Evolutionary conservation across 495 filamentous ascomycete genomes (phyloP).

Genomic region (Saxispiralis lemnorum): DNA sequence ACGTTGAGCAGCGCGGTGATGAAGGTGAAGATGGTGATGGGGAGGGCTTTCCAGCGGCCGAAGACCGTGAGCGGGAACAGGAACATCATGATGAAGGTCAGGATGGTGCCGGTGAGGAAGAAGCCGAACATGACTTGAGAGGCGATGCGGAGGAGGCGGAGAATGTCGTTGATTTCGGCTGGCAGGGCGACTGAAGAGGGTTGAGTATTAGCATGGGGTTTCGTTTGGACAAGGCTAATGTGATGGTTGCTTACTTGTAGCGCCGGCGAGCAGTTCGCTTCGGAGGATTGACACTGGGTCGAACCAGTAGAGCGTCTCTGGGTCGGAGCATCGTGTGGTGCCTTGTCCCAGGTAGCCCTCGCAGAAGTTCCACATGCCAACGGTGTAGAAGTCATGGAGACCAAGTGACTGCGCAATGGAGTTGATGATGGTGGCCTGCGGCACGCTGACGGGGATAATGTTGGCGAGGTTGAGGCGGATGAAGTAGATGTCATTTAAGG

Average conservation of each 20-base stretch:
- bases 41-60: conserved; percentile 36
- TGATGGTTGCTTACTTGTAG: conserved; percentile 38
- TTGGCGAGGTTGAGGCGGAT: conserved; percentile 66
- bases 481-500: conserved; percentile 58
- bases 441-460: conserved; percentile 59
- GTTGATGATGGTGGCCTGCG: conserved; percentile 65
- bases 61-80: conserved; percentile 38
- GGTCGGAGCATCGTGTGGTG: conserved; percentile 54
- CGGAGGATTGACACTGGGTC: conserved; percentile 69
- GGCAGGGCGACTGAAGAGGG: conserved; percentile 51
- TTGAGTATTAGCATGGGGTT: conserved; percentile 12
- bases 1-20: conserved; percentile 46
- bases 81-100: conserved; percentile 53
- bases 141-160: conserved; percentile 57
- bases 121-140: conserved; percentile 82
- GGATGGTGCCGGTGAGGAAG: conserved; percentile 51
- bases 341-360: conserved; percentile 60
- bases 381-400: conserved; percentile 84
- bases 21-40: conserved; percentile 42
- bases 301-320: conserved; percentile 65
- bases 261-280: conserved; percentile 60
- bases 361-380: conserved; percentile 80
- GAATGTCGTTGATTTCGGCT: conserved; percentile 46
- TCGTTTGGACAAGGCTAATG: background rate
- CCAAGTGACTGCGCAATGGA: conserved; percentile 75